Evolutionary conservation across 2,329 filamentous ascomycete species (phyloP).

Genomic region (Curvularia sp.): DNA sequence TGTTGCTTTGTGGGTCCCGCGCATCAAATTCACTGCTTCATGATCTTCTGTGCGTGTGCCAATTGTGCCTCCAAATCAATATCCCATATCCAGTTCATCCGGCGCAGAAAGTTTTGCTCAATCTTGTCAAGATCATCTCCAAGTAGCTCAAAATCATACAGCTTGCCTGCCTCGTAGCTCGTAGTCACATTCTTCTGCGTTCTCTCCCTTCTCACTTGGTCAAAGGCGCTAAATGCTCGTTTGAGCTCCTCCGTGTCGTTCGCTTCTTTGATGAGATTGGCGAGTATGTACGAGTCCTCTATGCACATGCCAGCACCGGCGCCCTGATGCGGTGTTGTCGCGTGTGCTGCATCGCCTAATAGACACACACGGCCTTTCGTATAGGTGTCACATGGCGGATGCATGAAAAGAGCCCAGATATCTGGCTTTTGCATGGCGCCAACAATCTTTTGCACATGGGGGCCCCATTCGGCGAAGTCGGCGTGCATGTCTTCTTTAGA

Average conservation of each 20-base stretch:
- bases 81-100: slow-evolving; percentile 54
- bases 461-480: slow-evolving; percentile 42
- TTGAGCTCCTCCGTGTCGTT: slow-evolving; percentile 41
- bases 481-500: slow-evolving; percentile 45
- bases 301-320: slow-evolving; percentile 64
- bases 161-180: slow-evolving; percentile 42
- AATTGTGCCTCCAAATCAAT: slow-evolving; percentile 49
- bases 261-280: slow-evolving; percentile 40
- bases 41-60: slow-evolving; percentile 40
- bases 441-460: slow-evolving; percentile 41
- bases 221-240: slow-evolving; percentile 43
- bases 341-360: slow-evolving; percentile 66
- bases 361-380: slow-evolving; percentile 56
- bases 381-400: slow-evolving; percentile 58
- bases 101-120: slow-evolving; percentile 37
- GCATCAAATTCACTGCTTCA: slow-evolving; percentile 12
- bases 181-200: slow-evolving; percentile 40
- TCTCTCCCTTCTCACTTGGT: slow-evolving; percentile 39
- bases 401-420: slow-evolving; percentile 66
- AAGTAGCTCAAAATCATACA: slow-evolving; percentile 52
- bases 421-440: slow-evolving; percentile 59
- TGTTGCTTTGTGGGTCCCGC: not conserved
- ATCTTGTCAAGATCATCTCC: slow-evolving; percentile 52
- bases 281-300: slow-evolving; percentile 58
- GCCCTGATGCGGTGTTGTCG: slow-evolving; percentile 62